Evolutionary conservation across 2,329 filamentous ascomycete species (phyloP).

Genomic region (Trichoderma brevicompactum): DNA sequence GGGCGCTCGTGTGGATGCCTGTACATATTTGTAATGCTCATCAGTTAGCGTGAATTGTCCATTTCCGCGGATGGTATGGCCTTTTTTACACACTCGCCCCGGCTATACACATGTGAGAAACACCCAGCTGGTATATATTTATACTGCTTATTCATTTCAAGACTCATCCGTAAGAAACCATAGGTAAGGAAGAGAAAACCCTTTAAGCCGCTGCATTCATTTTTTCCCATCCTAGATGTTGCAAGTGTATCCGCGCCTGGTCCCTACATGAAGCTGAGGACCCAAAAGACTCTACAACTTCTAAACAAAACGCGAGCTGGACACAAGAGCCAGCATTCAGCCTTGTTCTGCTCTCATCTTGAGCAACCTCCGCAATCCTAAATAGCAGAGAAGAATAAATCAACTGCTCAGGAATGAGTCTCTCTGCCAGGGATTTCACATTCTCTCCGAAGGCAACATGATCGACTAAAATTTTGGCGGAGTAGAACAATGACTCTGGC

Average conservation of each 20-base stretch:
- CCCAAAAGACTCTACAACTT: conserved; percentile 12
- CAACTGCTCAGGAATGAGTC: background rate
- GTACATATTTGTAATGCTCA: background rate
- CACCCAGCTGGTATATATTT: too few relatives aligned
- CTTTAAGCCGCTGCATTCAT: background rate
- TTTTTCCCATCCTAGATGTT: conserved; percentile 1
- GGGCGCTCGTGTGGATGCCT: background rate
- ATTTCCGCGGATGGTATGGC: background rate
- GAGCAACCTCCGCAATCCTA: conserved; percentile 6
- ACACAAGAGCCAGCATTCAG: conserved; percentile 17
- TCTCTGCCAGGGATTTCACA: background rate
- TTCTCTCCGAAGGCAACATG: background rate
- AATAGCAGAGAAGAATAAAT: background rate
- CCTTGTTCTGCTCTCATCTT: background rate
- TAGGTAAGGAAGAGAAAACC: too few relatives aligned
- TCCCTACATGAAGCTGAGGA: background rate
- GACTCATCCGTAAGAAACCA: too few relatives aligned
- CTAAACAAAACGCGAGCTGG: conserved; percentile 16
- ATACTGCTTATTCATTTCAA: too few relatives aligned
- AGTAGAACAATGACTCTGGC: conserved; percentile 7
- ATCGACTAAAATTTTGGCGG: conserved; percentile 9
- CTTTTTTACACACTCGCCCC: too few relatives aligned
- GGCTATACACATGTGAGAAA: background rate
- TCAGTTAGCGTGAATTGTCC: background rate
- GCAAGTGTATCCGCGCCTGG: background rate